A percentile compares a stretch with the other conserved stretches of the same genome.
These are phyloP conservation scores for Xylariaceae sp. DNA, from an alignment of 2,329 filamentous ascomycete species.

Conservation along the genomic window DNA sequence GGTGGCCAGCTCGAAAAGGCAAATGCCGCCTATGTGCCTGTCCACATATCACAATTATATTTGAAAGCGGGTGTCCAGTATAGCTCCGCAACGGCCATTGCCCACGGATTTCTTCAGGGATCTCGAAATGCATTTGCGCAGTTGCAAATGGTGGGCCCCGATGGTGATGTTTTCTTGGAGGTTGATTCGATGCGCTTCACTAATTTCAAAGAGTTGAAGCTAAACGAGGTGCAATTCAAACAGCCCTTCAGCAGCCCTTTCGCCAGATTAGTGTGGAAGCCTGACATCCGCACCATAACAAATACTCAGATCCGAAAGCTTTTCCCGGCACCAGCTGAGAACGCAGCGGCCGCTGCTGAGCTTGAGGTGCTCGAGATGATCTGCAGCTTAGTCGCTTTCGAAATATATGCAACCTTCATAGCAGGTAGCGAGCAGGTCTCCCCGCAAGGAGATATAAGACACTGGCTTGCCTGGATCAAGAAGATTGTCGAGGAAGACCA, in stretches of 20 bases:
- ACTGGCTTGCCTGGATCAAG: conserved; percentile 1
- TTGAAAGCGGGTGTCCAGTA: neutral
- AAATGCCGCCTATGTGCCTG: conserved; percentile 17
- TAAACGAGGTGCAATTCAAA: too few species aligned
- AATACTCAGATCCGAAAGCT: neutral
- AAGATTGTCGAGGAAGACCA: neutral
- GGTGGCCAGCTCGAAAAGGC: conserved; percentile 16
- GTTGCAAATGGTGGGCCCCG: conserved; percentile 15
- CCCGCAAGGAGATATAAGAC: neutral
- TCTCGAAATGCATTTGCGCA: conserved; percentile 12
- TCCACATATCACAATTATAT: conserved; percentile 20
- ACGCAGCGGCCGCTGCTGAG: neutral
- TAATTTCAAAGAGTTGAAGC: neutral
- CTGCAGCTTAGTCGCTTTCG: neutral
- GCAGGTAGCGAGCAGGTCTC: neutral
- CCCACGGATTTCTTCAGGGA: conserved; percentile 11
- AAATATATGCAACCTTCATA: neutral
- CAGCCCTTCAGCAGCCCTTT: conserved; percentile 7
- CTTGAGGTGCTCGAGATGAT: neutral
- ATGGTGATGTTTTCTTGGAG: conserved; percentile 12
- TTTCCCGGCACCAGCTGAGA: neutral
- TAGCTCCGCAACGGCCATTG: neutral
- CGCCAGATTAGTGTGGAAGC: conserved; percentile 16
- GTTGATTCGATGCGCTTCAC: conserved; percentile 7
- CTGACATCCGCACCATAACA: conserved; percentile 5